A percentile compares a stretch with the other conserved stretches of the same genome.
phyloP scores from a whole-genome alignment of 2,329 filamentous ascomycete genomes.

The Cercospora brassicicola region DNA sequence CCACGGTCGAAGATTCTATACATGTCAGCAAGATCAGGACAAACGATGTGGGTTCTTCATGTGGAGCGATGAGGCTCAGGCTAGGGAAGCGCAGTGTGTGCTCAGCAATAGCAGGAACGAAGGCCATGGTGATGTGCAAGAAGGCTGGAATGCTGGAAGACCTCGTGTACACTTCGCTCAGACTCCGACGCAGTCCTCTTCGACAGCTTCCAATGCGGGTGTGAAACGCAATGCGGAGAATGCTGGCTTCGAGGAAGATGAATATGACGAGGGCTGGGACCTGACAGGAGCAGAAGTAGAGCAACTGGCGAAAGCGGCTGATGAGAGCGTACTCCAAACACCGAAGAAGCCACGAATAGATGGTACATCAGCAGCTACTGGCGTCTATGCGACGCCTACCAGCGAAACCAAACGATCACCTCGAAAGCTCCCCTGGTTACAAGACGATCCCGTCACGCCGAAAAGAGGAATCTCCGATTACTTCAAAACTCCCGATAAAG shows the following conservation, averaged over 20 bases:
- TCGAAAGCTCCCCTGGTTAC: slow-evolving; percentile 45
- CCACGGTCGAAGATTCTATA: slow-evolving; percentile 56
- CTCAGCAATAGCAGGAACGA: slow-evolving; percentile 53
- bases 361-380: slow-evolving; percentile 23
- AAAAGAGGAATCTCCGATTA: slow-evolving; percentile 28
- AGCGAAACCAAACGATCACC: slow-evolving; percentile 33
- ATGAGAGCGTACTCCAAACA: slow-evolving; percentile 37
- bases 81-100: slow-evolving; percentile 51
- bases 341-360: slow-evolving; percentile 44
- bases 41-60: slow-evolving; percentile 59
- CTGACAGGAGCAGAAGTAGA: slow-evolving; percentile 40
- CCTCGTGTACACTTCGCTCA: neutral
- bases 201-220: slow-evolving; percentile 13
- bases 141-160: slow-evolving; percentile 34
- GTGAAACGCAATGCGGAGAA: slow-evolving; percentile 38
- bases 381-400: slow-evolving; percentile 42
- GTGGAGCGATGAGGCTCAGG: slow-evolving; percentile 56
- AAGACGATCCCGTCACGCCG: slow-evolving; percentile 35
- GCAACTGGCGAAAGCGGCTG: slow-evolving; percentile 35
- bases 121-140: slow-evolving; percentile 31
- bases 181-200: slow-evolving; percentile 26
- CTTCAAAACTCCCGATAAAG: slow-evolving; percentile 33
- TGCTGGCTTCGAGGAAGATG: slow-evolving; percentile 26
- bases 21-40: slow-evolving; percentile 54
- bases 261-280: slow-evolving; percentile 37